phyloP scores from a whole-genome alignment of 2,329 filamentous ascomycete genomes.

The Sarocladium oryzae region DNA sequence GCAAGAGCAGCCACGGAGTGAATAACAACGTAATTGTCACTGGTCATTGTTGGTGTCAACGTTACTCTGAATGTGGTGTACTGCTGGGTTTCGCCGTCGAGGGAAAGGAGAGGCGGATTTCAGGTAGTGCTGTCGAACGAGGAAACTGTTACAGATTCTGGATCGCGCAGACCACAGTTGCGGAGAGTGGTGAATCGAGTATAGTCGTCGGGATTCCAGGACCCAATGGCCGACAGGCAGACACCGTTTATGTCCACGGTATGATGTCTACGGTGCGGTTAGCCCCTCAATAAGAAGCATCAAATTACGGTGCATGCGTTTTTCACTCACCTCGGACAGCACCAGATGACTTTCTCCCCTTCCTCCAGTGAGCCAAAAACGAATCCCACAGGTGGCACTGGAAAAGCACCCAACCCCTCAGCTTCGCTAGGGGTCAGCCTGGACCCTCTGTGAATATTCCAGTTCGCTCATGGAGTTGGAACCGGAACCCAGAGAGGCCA shows the following conservation, averaged over 20 bases:
- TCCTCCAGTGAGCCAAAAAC: slow-evolving; percentile 10
- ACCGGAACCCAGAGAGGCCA: not conserved
- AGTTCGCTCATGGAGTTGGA: not conserved
- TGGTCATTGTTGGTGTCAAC: not conserved
- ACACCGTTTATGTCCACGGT: not conserved
- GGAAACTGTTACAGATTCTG: not conserved
- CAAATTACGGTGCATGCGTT: no score
- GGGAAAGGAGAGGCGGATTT: not conserved
- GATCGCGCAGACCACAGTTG: not conserved
- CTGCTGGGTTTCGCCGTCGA: not conserved
- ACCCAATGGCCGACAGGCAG: not conserved
- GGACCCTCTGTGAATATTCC: not conserved
- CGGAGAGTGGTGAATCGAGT: not conserved
- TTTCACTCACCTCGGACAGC: slow-evolving; percentile 18
- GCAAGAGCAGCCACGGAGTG: not conserved
- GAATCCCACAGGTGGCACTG: not conserved
- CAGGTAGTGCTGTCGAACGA: not conserved
- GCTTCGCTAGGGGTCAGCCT: not conserved
- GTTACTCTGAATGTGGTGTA: not conserved
- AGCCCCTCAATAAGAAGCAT: no score
- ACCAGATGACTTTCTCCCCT: slow-evolving; percentile 17
- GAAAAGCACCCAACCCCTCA: not conserved
- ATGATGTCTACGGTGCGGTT: not conserved
- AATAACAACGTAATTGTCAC: not conserved
- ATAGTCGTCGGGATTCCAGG: not conserved